Percentiles rank a stretch among this genome's conserved stretches.
These are phyloP conservation scores for Gossypium anomalum DNA, from an alignment of 345 rosid species.

Conservation along the genomic window DNA sequence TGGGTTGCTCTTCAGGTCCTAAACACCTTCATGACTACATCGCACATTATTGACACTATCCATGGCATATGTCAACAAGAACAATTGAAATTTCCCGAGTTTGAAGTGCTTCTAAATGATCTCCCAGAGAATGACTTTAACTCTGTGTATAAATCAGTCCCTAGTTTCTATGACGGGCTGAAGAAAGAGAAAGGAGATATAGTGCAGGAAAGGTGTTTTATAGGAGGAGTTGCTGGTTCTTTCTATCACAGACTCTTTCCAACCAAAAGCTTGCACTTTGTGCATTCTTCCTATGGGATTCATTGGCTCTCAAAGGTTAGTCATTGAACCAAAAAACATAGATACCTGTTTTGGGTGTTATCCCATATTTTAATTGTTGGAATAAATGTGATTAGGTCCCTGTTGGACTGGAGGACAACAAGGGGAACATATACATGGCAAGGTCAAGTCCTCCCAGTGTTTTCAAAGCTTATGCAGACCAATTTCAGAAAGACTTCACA, in stretches of 20 bases:
- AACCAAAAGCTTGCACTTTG: slow-evolving; percentile 45
- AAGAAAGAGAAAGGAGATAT: slow-evolving; percentile 22
- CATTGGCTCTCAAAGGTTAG: slow-evolving; percentile 83
- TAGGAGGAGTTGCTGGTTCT: slow-evolving; percentile 23
- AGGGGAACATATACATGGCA: slow-evolving; percentile 21
- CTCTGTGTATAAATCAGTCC: slow-evolving; percentile 40
- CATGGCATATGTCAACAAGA: slow-evolving; percentile 23
- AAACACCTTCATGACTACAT: slow-evolving; percentile 46
- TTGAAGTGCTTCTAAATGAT: slow-evolving; percentile 53
- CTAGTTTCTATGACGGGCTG: slow-evolving; percentile 35
- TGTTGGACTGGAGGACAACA: background rate
- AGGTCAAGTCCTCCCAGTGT: slow-evolving; percentile 32
- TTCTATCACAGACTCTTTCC: slow-evolving; percentile 74
- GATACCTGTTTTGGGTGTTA: background rate
- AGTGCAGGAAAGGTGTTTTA: background rate
- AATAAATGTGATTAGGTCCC: background rate
- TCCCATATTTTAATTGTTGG: background rate
- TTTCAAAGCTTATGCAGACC: slow-evolving; percentile 33
- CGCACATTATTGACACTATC: slow-evolving; percentile 37
- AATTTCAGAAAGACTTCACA: slow-evolving; percentile 46
- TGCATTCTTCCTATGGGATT: slow-evolving; percentile 65
- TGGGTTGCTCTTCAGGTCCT: slow-evolving; percentile 84
- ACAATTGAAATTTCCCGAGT: slow-evolving; percentile 35
- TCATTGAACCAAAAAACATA: background rate
- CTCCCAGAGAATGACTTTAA: slow-evolving; percentile 64